Conservation (phyloP, 495 filamentous ascomycete species). For the Podospora fimiseda region DNA sequence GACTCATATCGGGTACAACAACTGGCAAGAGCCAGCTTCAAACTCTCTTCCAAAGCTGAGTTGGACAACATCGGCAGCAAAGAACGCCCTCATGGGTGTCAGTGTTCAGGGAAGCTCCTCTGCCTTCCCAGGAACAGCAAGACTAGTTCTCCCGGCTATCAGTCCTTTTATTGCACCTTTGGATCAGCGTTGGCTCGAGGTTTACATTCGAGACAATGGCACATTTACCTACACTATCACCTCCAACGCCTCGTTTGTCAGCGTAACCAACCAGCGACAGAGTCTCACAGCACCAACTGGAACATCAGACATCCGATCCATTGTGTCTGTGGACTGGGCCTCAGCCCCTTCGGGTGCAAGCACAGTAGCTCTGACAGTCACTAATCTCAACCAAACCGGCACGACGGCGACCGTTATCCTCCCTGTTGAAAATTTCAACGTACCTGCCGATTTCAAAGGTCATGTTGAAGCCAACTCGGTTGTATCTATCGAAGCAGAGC, state of each 20-base stretch:
- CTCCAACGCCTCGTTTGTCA: slow-evolving; percentile 44
- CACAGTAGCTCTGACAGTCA: slow-evolving; percentile 33
- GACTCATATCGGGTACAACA: slow-evolving; percentile 29
- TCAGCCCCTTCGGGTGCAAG: slow-evolving; percentile 41
- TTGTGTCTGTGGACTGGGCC: slow-evolving; percentile 49
- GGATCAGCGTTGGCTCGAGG: slow-evolving; percentile 47
- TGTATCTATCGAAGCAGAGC: slow-evolving; percentile 52
- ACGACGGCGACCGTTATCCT: slow-evolving; percentile 43
- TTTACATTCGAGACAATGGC: slow-evolving; percentile 50
- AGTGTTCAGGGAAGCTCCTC: slow-evolving; percentile 47
- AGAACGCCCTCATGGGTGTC: slow-evolving; percentile 52
- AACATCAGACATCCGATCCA: slow-evolving; percentile 42
- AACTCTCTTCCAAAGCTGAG: slow-evolving; percentile 44
- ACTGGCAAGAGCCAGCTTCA: slow-evolving; percentile 53
- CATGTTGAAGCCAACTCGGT: slow-evolving; percentile 50
- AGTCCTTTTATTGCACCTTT: slow-evolving; percentile 45
- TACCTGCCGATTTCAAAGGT: slow-evolving; percentile 46
- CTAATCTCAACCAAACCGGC: slow-evolving; percentile 31
- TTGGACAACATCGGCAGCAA: slow-evolving; percentile 35
- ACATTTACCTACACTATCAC: slow-evolving; percentile 46
- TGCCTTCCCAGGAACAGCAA: slow-evolving; percentile 40
- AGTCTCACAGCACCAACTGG: slow-evolving; percentile 29
- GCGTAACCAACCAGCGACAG: slow-evolving; percentile 39
- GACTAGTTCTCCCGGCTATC: slow-evolving; percentile 42
- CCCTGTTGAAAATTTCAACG: slow-evolving; percentile 43